Percentiles rank a stretch among this genome's conserved stretches.
Conservation (phyloP, 257 asterid species). For the Plectranthus barbatus region DNA sequence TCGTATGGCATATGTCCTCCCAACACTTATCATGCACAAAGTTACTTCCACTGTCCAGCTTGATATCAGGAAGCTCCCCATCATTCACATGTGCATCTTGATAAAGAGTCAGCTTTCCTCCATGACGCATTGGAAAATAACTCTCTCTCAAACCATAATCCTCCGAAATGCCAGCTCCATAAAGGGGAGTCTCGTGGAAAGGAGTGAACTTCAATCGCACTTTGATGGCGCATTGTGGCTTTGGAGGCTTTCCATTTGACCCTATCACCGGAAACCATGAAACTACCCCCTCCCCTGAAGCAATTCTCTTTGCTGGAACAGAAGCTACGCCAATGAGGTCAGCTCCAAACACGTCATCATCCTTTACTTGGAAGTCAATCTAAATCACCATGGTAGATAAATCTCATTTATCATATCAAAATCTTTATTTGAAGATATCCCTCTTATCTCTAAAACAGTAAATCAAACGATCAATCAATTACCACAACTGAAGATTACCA, state of each 20-base stretch:
- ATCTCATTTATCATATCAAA: neutral
- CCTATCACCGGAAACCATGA: conserved; percentile 81
- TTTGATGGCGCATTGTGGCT: conserved; percentile 54
- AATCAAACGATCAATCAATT: neutral
- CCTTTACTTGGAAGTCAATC: conserved; percentile 81
- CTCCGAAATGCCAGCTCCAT: conserved; percentile 33
- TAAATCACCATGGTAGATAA: neutral
- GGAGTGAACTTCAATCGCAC: conserved; percentile 53
- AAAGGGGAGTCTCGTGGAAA: conserved; percentile 36
- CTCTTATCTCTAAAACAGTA: neutral
- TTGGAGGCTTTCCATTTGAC: conserved; percentile 57
- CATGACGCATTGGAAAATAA: conserved; percentile 70
- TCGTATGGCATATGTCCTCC: conserved; percentile 55
- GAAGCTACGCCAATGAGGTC: conserved; percentile 65
- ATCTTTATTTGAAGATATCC: neutral
- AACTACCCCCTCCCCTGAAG: conserved; percentile 55
- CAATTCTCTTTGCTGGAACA: conserved; percentile 48
- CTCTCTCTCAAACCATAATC: conserved; percentile 47
- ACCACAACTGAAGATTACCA: neutral
- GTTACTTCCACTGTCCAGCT: conserved; percentile 4
- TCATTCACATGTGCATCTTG: conserved; percentile 14
- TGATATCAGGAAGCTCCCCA: conserved; percentile 8
- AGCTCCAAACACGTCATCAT: conserved; percentile 86
- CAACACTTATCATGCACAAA: conserved; percentile 15
- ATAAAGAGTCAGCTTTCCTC: conserved; percentile 35